Conservation (phyloP, 306 rosid species). For the Comarum palustre region DNA sequence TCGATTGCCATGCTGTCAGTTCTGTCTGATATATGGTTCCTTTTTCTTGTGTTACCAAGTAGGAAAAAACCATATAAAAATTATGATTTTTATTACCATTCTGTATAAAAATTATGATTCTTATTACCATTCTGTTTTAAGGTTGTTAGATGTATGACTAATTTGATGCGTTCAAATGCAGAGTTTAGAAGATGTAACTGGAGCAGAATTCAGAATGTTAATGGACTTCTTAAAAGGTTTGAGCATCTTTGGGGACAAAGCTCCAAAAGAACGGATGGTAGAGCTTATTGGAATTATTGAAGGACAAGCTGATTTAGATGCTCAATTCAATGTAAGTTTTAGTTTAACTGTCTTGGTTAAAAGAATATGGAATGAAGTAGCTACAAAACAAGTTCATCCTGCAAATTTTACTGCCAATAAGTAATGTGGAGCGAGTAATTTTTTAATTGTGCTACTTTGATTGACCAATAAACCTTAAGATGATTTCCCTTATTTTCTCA, state of each 20-base stretch:
- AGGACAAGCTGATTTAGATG: slow-evolving; percentile 91
- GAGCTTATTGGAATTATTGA: slow-evolving; percentile 90
- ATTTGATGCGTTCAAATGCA: slow-evolving; percentile 42
- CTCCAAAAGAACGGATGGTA: slow-evolving; percentile 73
- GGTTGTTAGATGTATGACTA: slow-evolving; percentile 25
- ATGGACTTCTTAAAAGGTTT: slow-evolving; percentile 84
- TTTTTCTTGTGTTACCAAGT: not conserved
- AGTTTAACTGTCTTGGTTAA: slow-evolving; percentile 5
- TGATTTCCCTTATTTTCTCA: not conserved
- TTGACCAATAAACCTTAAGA: not conserved
- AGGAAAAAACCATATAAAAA: not conserved
- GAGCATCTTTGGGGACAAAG: slow-evolving; percentile 83
- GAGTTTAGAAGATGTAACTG: slow-evolving; percentile 90
- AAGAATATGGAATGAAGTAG: not conserved
- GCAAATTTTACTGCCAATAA: not conserved
- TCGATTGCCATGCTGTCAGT: not conserved
- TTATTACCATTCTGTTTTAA: slow-evolving; percentile 4
- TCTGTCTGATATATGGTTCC: not conserved
- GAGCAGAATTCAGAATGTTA: slow-evolving; percentile 83
- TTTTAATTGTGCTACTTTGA: not conserved
- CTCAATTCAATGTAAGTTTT: slow-evolving; percentile 70
- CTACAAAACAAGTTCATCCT: not conserved
- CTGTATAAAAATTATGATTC: not conserved
- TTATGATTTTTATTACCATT: not conserved
- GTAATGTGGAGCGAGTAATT: not conserved